These are phyloP conservation scores for Salix dunnii DNA, from an alignment of 345 rosid genomes.

Conservation along the genomic window DNA sequence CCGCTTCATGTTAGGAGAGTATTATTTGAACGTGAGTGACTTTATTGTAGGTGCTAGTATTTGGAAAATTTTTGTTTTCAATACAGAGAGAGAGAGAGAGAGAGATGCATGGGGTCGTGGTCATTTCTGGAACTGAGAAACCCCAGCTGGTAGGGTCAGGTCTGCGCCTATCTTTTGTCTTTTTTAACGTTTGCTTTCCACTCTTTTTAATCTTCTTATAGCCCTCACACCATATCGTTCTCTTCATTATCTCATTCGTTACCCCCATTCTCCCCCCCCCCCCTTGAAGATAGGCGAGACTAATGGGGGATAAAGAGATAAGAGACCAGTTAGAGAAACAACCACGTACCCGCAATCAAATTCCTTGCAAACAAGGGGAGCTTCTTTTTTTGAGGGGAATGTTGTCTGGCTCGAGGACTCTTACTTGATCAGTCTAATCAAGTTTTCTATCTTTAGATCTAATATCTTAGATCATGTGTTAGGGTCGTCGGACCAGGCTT, in stretches of 20 bases:
- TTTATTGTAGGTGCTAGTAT: no score
- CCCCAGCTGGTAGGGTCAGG: slow-evolving; percentile 41
- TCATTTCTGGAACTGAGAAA: slow-evolving; percentile 53
- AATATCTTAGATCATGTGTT: slow-evolving; percentile 14
- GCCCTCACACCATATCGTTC: slow-evolving; percentile 31
- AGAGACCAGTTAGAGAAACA: slow-evolving; percentile 2
- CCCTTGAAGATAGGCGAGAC: slow-evolving; percentile 67
- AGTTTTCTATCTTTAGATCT: slow-evolving; percentile 17
- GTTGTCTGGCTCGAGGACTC: slow-evolving; percentile 97
- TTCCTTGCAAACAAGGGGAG: slow-evolving; percentile 20
- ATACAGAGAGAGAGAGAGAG: neutral
- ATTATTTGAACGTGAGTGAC: no score
- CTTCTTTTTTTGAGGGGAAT: slow-evolving; percentile 74
- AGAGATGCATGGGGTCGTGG: slow-evolving; percentile 56
- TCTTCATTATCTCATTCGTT: slow-evolving; percentile 32
- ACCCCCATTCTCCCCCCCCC: slow-evolving; percentile 26
- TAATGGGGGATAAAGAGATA: slow-evolving; percentile 45
- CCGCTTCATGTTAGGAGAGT: neutral
- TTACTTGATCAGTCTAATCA: slow-evolving; percentile 16
- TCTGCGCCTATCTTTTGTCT: slow-evolving; percentile 48
- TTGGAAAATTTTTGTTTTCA: no score
- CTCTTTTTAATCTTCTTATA: slow-evolving; percentile 34
- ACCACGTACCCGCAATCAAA: neutral
- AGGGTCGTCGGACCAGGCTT: slow-evolving; percentile 99
- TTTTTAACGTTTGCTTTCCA: slow-evolving; percentile 36